Evolutionary conservation across 441 rosid genomes (phyloP).

Genomic region (Adansonia gregorii): DNA sequence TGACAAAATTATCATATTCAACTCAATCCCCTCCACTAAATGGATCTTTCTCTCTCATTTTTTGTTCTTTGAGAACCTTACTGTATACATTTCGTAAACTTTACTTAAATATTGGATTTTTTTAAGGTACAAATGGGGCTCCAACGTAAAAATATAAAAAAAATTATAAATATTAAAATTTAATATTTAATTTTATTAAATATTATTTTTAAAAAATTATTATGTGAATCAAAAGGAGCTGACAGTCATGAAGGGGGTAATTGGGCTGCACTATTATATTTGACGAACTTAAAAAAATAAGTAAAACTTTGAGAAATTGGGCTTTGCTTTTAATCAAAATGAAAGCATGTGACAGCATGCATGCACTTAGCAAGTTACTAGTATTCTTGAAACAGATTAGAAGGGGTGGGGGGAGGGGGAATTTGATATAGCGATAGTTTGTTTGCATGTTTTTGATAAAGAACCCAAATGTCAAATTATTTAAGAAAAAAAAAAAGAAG

Average conservation of each 20-base stretch:
- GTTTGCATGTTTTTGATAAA: slow-evolving; percentile 16
- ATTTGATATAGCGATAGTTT: not conserved
- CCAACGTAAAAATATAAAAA: too few species aligned
- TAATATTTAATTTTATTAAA: too few species aligned
- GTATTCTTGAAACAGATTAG: slow-evolving; percentile 1
- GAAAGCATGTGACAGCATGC: not conserved
- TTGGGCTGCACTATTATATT: not conserved
- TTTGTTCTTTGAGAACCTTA: too few species aligned
- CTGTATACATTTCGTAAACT: not conserved
- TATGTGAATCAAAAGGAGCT: too few species aligned
- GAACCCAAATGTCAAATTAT: not conserved
- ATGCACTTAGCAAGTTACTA: not conserved
- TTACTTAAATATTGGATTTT: not conserved
- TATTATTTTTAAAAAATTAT: too few species aligned
- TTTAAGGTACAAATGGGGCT: too few species aligned
- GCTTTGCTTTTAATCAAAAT: not conserved
- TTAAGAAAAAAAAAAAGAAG: not conserved
- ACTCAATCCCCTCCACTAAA: not conserved
- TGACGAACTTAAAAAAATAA: not conserved
- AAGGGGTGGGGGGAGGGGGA: too few species aligned
- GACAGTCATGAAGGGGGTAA: not conserved
- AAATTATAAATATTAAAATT: too few species aligned
- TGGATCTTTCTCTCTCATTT: not conserved
- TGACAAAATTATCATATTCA: not conserved
- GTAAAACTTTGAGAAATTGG: not conserved